These are phyloP conservation scores for Calamus simplicifolius DNA, from an alignment of 176 grass and related monocot genomes.

Conservation along the genomic window DNA sequence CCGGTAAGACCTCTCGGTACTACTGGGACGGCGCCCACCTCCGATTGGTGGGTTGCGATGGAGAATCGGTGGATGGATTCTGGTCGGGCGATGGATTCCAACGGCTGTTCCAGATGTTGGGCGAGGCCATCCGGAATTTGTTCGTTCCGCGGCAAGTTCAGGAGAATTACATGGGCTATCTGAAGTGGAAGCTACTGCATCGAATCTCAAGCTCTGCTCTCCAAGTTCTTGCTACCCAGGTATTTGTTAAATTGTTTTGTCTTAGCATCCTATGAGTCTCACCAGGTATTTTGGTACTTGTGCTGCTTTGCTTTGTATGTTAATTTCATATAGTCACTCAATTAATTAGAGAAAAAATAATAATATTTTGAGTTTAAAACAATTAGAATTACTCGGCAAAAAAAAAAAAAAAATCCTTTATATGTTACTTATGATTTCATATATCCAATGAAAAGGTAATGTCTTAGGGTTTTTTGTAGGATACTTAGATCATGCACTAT, in stretches of 20 bases:
- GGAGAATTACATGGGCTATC: conserved; percentile 2
- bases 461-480: too few relatives aligned
- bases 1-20: conserved; percentile 1
- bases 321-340: too few relatives aligned
- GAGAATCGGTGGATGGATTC: neutral
- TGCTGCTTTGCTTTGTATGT: too few relatives aligned
- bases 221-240: conserved; percentile 2
- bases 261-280: too few relatives aligned
- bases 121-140: neutral
- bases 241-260: conserved; percentile 5
- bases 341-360: too few relatives aligned
- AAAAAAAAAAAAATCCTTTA: too few relatives aligned
- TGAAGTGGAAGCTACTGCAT: conserved; percentile 7
- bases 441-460: too few relatives aligned
- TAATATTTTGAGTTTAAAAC: too few relatives aligned
- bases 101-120: neutral
- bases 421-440: too few relatives aligned
- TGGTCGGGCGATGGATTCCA: neutral
- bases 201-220: conserved; percentile 1
- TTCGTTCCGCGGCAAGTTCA: conserved; percentile 4
- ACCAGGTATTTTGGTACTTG: too few relatives aligned
- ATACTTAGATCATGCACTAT: too few relatives aligned
- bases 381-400: too few relatives aligned
- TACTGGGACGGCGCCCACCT: neutral
- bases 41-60: neutral